A percentile compares a stretch with the other conserved stretches of the same genome.
Evolutionary conservation across 2,329 filamentous ascomycete genomes (phyloP).

Genomic region (Graphium sp.): DNA sequence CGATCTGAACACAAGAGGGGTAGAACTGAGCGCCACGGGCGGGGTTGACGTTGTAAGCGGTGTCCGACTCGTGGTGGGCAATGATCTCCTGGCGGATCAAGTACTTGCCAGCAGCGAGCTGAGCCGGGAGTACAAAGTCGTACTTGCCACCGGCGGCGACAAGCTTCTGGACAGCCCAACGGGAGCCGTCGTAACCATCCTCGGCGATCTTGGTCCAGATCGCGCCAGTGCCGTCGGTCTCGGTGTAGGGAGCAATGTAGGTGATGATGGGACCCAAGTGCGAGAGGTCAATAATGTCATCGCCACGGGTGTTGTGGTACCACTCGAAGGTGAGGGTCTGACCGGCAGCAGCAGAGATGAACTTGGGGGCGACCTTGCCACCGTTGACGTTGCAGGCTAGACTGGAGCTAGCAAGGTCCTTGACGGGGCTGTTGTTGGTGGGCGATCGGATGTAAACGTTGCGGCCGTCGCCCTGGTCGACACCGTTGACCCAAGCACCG

Average conservation of each 20-base stretch:
- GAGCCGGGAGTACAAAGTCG: slow-evolving; percentile 26
- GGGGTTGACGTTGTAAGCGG: slow-evolving; percentile 12
- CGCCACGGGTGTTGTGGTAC: slow-evolving; percentile 29
- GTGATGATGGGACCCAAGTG: slow-evolving; percentile 36
- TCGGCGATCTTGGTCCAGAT: slow-evolving; percentile 32
- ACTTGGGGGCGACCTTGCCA: slow-evolving; percentile 16
- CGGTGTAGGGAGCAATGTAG: slow-evolving; percentile 28
- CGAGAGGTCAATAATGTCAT: slow-evolving; percentile 34
- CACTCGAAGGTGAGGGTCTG: slow-evolving; percentile 29
- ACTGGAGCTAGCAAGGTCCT: slow-evolving; percentile 22
- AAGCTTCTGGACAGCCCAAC: slow-evolving; percentile 27
- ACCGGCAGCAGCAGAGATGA: slow-evolving; percentile 25
- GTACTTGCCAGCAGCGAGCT: slow-evolving; percentile 31
- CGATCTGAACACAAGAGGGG: slow-evolving; percentile 41
- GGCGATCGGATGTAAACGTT: slow-evolving; percentile 25
- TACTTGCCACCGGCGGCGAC: slow-evolving; percentile 29
- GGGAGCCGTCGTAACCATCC: slow-evolving; percentile 15
- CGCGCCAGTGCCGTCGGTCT: slow-evolving; percentile 23
- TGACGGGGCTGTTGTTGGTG: slow-evolving; percentile 22
- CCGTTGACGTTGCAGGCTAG: slow-evolving; percentile 27
- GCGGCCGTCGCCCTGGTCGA: slow-evolving; percentile 22
- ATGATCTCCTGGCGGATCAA: slow-evolving; percentile 38
- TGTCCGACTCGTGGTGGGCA: slow-evolving; percentile 27
- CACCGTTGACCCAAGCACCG: slow-evolving; percentile 27
- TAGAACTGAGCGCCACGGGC: slow-evolving; percentile 33